Evolutionary conservation across 2,329 filamentous ascomycete genomes (phyloP), one percentile per base, ranked within the genome.

Genomic region (Pyrenochaeta sp.): DNA sequence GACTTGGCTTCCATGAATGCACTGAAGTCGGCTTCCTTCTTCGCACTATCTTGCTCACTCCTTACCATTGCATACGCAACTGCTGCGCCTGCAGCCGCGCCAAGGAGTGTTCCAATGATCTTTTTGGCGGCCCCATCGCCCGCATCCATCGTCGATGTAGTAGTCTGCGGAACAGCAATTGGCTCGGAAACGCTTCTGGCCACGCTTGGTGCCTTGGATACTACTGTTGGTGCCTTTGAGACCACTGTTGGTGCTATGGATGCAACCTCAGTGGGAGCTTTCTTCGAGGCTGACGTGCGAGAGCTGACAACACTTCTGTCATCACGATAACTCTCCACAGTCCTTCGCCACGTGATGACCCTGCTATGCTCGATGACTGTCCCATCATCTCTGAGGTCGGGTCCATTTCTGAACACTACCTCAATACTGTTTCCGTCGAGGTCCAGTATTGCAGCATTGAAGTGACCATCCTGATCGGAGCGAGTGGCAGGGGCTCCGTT

Each of bases 401-500:
- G 69, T 27, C 66, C 71, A 39, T 74, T 73, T 38, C 77, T 77
- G 67, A 84, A 88, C 35, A 92, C 83, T 20, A 89, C 87, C 65
- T 94, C 89, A 65, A 96, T 85, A 58, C 82, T 88, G 74, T 96
- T 95, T 36, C 89, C 89, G 73, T 96, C 90, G 41, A 89, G 80
- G 70, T 96, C 90, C 48, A 84, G 80, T 27, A 90, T 74, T 6
- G 82, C 81, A 34, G 83, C 82, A 51, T 83, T 85, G 72, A 85
- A 78, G 74, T 83, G 76, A 71, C 81, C 73, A 61, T 76, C 74
- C 3, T 80, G 74, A 13, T 75, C 71, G 63, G 81, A 79, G 43
- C 82, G 75, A 63, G 74, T 61, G 58, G 76, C 75, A 58, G 80
- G 82, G 34, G 82, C 75, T 22, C 81, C 81, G 59, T 83, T 81